These are phyloP conservation scores for Penicillium brevicompactum DNA, from an alignment of 2,329 filamentous ascomycete species.

Conservation along the genomic window DNA sequence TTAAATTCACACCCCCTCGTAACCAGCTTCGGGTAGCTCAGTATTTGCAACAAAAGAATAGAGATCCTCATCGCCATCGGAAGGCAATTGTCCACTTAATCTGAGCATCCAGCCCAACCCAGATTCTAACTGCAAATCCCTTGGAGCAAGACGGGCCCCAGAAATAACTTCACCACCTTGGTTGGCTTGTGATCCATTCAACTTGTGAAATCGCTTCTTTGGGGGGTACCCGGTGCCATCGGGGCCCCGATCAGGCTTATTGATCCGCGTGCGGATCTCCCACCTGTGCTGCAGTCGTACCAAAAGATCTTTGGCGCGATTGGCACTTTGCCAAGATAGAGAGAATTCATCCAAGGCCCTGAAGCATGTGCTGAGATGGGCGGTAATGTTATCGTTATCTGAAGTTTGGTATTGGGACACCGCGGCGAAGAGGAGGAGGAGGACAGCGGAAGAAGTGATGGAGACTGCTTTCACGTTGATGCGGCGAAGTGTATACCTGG, in stretches of 20 bases:
- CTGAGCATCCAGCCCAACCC: conserved; percentile 8
- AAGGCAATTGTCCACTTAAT: not conserved
- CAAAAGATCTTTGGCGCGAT: conserved; percentile 14
- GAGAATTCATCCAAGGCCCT: conserved; percentile 20
- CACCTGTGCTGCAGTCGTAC: conserved; percentile 14
- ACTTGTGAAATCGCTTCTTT: not conserved
- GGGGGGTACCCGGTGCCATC: not conserved
- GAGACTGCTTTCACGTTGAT: conserved; percentile 20
- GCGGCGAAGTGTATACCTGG: conserved; percentile 14
- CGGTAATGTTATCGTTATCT: conserved; percentile 5
- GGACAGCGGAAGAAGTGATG: conserved; percentile 19
- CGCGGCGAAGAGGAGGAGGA: conserved; percentile 19
- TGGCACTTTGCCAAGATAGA: conserved; percentile 16
- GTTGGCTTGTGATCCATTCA: not conserved
- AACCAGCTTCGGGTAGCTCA: conserved; percentile 41
- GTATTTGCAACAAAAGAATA: conserved; percentile 1
- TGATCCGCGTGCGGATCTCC: conserved; percentile 9
- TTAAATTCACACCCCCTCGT: not conserved
- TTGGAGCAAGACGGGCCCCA: not conserved
- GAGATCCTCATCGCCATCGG: conserved; percentile 1
- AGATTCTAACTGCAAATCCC: conserved; percentile 1
- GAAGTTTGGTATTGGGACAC: conserved; percentile 7
- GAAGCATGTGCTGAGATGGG: conserved; percentile 14
- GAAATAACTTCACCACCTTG: not conserved
- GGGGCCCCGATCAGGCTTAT: not conserved